These are phyloP conservation scores for Komagataella kurtzmanii DNA, from an alignment of 805 yeast genomes.

Conservation along the genomic window DNA sequence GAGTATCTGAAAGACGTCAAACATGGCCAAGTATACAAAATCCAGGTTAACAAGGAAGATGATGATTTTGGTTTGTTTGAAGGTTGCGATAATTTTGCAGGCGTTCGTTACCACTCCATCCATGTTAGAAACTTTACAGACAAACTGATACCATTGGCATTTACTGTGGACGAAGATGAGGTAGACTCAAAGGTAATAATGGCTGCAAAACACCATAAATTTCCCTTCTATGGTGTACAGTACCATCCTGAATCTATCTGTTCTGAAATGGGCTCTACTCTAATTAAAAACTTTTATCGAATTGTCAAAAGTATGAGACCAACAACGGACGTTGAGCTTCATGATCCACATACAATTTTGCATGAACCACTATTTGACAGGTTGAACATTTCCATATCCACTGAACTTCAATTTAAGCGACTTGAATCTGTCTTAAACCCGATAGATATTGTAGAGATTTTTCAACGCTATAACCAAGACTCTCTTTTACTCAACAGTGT, in stretches of 20 bases:
- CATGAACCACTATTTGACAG: slow-evolving; percentile 11
- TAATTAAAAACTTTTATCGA: slow-evolving; percentile 52
- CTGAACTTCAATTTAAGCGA: not conserved
- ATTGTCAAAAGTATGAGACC: slow-evolving; percentile 18
- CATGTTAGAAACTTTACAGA: slow-evolving; percentile 24
- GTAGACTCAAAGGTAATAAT: slow-evolving; percentile 35
- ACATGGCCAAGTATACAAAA: slow-evolving; percentile 74
- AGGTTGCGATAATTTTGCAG: slow-evolving; percentile 34
- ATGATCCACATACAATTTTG: slow-evolving; percentile 12
- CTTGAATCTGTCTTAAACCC: slow-evolving; percentile 16
- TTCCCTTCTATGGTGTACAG: slow-evolving; percentile 87
- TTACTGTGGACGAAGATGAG: slow-evolving; percentile 25
- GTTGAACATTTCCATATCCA: slow-evolving; percentile 1
- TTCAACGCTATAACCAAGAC: slow-evolving; percentile 20
- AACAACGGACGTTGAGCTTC: not conserved
- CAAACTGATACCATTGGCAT: slow-evolving; percentile 44
- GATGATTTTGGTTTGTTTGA: slow-evolving; percentile 23
- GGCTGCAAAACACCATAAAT: slow-evolving; percentile 55
- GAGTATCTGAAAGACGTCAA: slow-evolving; percentile 40
- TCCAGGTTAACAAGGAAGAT: slow-evolving; percentile 15
- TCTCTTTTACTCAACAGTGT: slow-evolving; percentile 66
- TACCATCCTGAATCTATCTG: slow-evolving; percentile 96
- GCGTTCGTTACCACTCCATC: slow-evolving; percentile 86
- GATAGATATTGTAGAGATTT: slow-evolving; percentile 38
- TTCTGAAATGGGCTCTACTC: slow-evolving; percentile 46